A percentile compares a stretch with the other conserved stretches of the same genome.
phyloP scores from a whole-genome alignment of 805 yeast species.

The Millerozyma miso region DNA sequence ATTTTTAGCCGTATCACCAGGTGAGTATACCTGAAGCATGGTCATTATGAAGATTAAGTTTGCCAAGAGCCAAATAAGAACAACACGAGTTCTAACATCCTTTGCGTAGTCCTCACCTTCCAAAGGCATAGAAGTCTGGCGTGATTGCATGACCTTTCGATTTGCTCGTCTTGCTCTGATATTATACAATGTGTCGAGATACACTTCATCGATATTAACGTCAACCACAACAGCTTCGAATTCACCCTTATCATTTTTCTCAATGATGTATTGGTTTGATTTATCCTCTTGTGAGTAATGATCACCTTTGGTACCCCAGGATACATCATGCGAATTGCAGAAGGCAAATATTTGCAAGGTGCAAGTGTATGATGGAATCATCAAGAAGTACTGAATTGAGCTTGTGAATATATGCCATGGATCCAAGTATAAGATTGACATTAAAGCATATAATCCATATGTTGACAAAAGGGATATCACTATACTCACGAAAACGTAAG shows the following conservation, averaged over 20 bases:
- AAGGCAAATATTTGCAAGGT: conserved; percentile 93
- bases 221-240: conserved; percentile 77
- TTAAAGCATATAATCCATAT: conserved; percentile 79
- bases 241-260: conserved; percentile 74
- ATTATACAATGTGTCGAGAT: conserved; percentile 68
- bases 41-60: conserved; percentile 82
- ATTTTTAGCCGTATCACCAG: conserved; percentile 57
- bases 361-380: conserved; percentile 89
- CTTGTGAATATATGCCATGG: conserved; percentile 96
- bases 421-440: conserved; percentile 82
- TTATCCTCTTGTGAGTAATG: conserved; percentile 60
- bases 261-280: conserved; percentile 77
- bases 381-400: conserved; percentile 78
- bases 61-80: conserved; percentile 86
- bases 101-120: conserved; percentile 84
- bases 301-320: conserved; percentile 99
- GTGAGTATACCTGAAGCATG: conserved; percentile 74
- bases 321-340: conserved; percentile 96
- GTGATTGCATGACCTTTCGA: conserved; percentile 40
- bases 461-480: conserved; percentile 85
- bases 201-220: conserved; percentile 78
- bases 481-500: conserved; percentile 63
- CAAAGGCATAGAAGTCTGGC: conserved; percentile 20
- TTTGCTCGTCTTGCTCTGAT: conserved; percentile 69
- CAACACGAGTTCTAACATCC: conserved; percentile 92